Evolutionary conservation across 2,329 filamentous ascomycete species (phyloP), one percentile per base, ranked within the genome.

Genomic region (Clonostachys solani): DNA sequence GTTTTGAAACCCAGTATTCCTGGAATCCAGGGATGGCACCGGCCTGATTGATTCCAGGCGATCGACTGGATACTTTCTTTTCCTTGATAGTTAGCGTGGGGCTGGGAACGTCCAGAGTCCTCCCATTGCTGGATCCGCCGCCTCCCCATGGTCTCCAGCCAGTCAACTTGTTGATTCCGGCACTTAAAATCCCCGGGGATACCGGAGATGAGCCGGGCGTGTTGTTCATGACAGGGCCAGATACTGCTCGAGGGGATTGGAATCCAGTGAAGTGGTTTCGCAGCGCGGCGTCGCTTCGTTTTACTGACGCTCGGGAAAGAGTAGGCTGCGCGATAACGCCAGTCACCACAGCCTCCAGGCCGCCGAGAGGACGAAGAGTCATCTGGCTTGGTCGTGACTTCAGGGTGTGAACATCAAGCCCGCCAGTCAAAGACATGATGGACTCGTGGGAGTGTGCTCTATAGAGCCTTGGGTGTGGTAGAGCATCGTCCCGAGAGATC

Each of bases 351-450:
- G 78, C 79, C 35, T 78, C 80, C 37, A 73, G 72, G 48, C 72
- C 73, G 49, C 77, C 80, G 19, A 79, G 67, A 33, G 73, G 71
- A 44, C 76, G 62, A 51, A 81, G 59, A 18, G 84, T 80, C 49
- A 94, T 77, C 57, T 95, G 89, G 34, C 87, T 89, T 0, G 89
- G 89, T 5, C 87, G 81, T 2, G 78, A 77, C 57, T 86, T 84
- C 5, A 95, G 74, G 0, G 87, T 91, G 62, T 95, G 91, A 44
- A 96, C 95, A 60, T 96, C 92, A 63, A 96, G 85, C 3, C 91
- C 91, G 5, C 90, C 91, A 0, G 85, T 82, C 2, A 96, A 78
- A 0, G 92, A 96, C 55, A 96, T 80, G 51, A 96, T 84, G 16
- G 89, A 95, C 62, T 96, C 92, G 56, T 95, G 90, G 2, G 92